phyloP scores from a whole-genome alignment of 2,329 filamentous ascomycete species.

The Pestalotiopsis sp. region DNA sequence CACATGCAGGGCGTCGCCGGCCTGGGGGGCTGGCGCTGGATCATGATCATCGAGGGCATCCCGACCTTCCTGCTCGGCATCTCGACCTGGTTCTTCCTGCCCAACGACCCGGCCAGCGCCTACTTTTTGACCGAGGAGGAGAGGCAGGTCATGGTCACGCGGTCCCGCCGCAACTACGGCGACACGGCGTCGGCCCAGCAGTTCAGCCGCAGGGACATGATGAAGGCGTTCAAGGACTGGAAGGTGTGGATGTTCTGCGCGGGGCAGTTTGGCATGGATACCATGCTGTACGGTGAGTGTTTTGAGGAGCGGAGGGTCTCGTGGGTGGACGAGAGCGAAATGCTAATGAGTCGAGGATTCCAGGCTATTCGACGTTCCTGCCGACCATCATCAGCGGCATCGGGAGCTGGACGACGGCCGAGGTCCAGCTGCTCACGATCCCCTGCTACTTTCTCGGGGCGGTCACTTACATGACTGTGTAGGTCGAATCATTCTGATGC shows the following conservation, averaged over 20 bases:
- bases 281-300: slow-evolving; percentile 70
- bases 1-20: slow-evolving; percentile 70
- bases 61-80: slow-evolving; percentile 56
- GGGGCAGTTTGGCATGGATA: slow-evolving; percentile 73
- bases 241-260: slow-evolving; percentile 72
- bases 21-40: slow-evolving; percentile 71
- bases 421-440: slow-evolving; percentile 76
- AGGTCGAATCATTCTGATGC: background rate
- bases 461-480: slow-evolving; percentile 63
- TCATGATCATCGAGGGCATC: slow-evolving; percentile 60
- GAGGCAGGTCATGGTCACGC: slow-evolving; percentile 49
- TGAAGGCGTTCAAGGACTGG: slow-evolving; percentile 71
- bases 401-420: slow-evolving; percentile 61
- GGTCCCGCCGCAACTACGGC: slow-evolving; percentile 45
- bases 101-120: slow-evolving; percentile 62
- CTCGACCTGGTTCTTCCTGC: slow-evolving; percentile 56
- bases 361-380: slow-evolving; percentile 74
- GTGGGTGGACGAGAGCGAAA: background rate
- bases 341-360: slow-evolving; percentile 9
- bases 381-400: slow-evolving; percentile 77
- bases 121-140: slow-evolving; percentile 62
- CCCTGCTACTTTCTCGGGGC: slow-evolving; percentile 77
- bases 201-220: slow-evolving; percentile 62
- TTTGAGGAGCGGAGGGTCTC: background rate
- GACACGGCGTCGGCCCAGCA: slow-evolving; percentile 45